phyloP scores from a whole-genome alignment of 805 yeast genomes.

The Candida manassasensis region DNA sequence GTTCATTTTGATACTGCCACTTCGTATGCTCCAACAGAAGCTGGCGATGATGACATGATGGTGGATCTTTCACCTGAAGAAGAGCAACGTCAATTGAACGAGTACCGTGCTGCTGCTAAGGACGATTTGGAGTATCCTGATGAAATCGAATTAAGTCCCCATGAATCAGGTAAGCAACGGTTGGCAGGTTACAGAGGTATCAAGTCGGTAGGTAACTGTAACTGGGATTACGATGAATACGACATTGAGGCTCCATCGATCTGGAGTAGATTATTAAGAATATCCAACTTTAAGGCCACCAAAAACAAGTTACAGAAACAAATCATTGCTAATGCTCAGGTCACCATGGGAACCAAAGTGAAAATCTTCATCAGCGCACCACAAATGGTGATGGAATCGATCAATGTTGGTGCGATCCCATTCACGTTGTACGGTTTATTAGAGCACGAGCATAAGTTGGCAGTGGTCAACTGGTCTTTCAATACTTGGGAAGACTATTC shows the following conservation, averaged over 20 bases:
- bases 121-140: conserved; percentile 95
- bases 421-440: conserved; percentile 70
- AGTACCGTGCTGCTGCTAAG: conserved; percentile 62
- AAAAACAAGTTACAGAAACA: conserved; percentile 65
- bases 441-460: conserved; percentile 80
- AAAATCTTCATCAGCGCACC: conserved; percentile 59
- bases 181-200: conserved; percentile 81
- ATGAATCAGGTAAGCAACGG: conserved; percentile 69
- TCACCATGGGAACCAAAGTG: conserved; percentile 57
- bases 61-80: conserved; percentile 78
- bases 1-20: conserved; percentile 24
- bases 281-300: conserved; percentile 73
- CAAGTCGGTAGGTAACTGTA: conserved; percentile 70
- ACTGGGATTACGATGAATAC: conserved; percentile 83
- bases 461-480: conserved; percentile 76
- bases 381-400: conserved; percentile 36
- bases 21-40: conserved; percentile 43
- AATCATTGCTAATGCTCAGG: conserved; percentile 39
- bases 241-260: conserved; percentile 73
- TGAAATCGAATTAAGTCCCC: conserved; percentile 81
- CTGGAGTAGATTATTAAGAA: conserved; percentile 71
- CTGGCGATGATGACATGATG: conserved; percentile 50
- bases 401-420: conserved; percentile 35
- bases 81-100: conserved; percentile 70
- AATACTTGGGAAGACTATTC: conserved; percentile 89